Evolutionary conservation across 768 basidiomycete genomes (phyloP).

Genomic region (Trametes sanguinea): DNA sequence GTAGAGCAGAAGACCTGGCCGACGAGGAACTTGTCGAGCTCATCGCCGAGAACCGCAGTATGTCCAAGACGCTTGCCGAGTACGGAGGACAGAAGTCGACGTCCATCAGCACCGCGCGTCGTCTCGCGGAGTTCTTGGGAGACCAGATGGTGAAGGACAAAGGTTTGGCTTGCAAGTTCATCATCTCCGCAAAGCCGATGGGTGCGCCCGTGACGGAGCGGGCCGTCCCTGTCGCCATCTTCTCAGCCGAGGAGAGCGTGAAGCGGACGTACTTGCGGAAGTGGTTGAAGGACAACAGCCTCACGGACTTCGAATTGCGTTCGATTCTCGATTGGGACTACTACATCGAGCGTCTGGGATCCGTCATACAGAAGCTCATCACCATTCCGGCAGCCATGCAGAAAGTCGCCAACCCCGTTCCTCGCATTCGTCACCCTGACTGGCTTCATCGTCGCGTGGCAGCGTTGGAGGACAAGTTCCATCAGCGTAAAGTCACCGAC

Average conservation of each 20-base stretch:
- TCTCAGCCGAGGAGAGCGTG: constrained; percentile 90
- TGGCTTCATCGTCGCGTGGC: constrained; percentile 94
- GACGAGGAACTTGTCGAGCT: constrained; percentile 96
- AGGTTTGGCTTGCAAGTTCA: constrained; percentile 97
- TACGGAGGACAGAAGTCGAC: constrained; percentile 98
- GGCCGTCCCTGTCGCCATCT: constrained; percentile 96
- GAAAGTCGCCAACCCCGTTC: constrained; percentile 94
- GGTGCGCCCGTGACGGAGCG: constrained; percentile 97
- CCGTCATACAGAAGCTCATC: constrained; percentile 98
- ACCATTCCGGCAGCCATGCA: constrained; percentile 99
- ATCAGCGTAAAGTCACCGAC: constrained; percentile 96
- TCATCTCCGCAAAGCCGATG: constrained; percentile 91
- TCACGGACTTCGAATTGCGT: constrained; percentile 86
- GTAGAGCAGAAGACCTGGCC: constrained; percentile 75
- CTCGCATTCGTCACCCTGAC: constrained; percentile 94
- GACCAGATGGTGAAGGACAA: constrained; percentile 99
- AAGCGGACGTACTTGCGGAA: constrained; percentile 90
- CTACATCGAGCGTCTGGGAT: constrained; percentile 96
- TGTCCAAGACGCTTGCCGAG: constrained; percentile 95
- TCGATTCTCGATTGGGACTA: constrained; percentile 98
- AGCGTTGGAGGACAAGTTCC: constrained; percentile 92
- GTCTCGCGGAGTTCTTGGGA: constrained; percentile 95
- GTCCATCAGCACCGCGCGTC: constrained; percentile 93
- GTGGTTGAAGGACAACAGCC: constrained; percentile 93
- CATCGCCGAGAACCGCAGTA: constrained; percentile 97